Conservation (phyloP, 441 rosid species). For the Macaranga tanarius region DNA sequence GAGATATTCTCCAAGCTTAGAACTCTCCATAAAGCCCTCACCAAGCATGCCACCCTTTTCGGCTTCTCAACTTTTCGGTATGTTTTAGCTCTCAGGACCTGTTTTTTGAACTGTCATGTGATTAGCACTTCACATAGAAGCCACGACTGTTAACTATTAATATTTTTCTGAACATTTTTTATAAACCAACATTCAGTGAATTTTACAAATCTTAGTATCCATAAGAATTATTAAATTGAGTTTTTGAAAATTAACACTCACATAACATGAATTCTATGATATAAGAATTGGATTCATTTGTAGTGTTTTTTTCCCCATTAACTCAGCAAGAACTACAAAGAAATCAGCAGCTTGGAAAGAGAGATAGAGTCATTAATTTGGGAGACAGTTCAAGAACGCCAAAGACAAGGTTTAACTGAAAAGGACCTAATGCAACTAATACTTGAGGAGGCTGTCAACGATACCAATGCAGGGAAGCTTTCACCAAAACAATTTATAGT, state of each 20-base stretch:
- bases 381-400: slow-evolving; percentile 64
- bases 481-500: slow-evolving; percentile 14
- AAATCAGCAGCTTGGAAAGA: slow-evolving; percentile 48
- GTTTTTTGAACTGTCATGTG: no score
- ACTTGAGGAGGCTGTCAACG: slow-evolving; percentile 52
- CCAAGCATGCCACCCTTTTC: slow-evolving; percentile 51
- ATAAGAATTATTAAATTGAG: no score
- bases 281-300: no score
- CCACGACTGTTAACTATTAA: no score
- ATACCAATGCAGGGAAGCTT: slow-evolving; percentile 31
- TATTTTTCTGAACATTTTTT: no score
- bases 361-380: slow-evolving; percentile 64
- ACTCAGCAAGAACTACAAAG: slow-evolving; percentile 33
- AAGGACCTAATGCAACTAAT: slow-evolving; percentile 63
- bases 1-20: slow-evolving; percentile 75
- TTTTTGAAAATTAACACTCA: no score
- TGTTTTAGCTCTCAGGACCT: no score
- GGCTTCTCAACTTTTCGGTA: slow-evolving; percentile 43
- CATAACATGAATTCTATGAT: no score
- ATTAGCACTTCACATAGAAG: no score
- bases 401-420: slow-evolving; percentile 23
- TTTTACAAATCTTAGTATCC: no score
- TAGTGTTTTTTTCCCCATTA: slow-evolving; percentile 19
- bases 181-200: no score
- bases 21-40: slow-evolving; percentile 55